phyloP scores from a whole-genome alignment of 108 stramenopile genomes.

The Skeletonema menzelii region DNA sequence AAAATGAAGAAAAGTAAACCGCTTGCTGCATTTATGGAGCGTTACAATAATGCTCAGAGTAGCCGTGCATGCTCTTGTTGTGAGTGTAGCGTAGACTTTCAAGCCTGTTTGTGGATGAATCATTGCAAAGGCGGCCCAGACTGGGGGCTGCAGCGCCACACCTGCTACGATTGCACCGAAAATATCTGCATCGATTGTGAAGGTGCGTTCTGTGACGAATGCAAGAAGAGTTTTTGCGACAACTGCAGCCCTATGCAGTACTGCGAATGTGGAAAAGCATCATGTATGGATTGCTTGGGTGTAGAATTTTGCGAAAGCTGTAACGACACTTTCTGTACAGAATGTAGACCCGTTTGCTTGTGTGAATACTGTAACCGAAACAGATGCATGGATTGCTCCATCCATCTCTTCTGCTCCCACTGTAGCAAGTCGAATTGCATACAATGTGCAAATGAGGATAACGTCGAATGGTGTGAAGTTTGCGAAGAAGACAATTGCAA shows the following conservation, averaged over 20 bases:
- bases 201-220: conserved; percentile 2
- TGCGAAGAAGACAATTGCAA: conserved; percentile 6
- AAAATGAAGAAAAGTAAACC: background rate
- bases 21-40: conserved; percentile 5
- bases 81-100: background rate
- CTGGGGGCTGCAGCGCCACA: conserved; percentile 7
- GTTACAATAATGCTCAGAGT: conserved; percentile 1
- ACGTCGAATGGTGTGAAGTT: conserved; percentile 2
- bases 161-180: conserved; percentile 15
- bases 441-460: background rate
- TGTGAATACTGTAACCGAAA: conserved; percentile 4
- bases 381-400: conserved; percentile 11
- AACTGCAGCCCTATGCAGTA: background rate
- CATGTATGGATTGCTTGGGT: background rate
- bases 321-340: background rate
- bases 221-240: background rate
- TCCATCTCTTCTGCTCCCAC: background rate
- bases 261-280: conserved; percentile 4
- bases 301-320: background rate
- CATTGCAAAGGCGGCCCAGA: background rate
- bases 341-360: background rate
- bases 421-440: background rate
- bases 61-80: background rate
- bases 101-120: background rate
- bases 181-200: conserved; percentile 10